A percentile compares a stretch with the other conserved stretches of the same genome.
Evolutionary conservation across 495 filamentous ascomycete genomes (phyloP).

Genomic region (Xanthoparmelia taractica): DNA sequence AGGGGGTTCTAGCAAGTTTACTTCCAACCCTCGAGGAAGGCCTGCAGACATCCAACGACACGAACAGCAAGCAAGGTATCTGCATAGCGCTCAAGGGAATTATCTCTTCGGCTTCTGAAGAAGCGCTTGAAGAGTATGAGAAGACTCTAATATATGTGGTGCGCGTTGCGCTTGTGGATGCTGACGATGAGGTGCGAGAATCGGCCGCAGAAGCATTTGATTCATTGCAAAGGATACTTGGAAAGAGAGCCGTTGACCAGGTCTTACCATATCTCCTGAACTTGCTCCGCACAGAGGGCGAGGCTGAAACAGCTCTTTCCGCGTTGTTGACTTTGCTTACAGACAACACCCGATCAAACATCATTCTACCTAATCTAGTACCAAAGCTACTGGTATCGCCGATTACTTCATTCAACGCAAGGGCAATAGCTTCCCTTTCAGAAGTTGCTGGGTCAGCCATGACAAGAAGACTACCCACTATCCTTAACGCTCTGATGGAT

Average conservation of each 20-base stretch:
- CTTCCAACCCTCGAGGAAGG: slow-evolving; percentile 91
- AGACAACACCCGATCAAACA: slow-evolving; percentile 86
- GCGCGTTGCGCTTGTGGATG: slow-evolving; percentile 84
- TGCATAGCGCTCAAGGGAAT: slow-evolving; percentile 93
- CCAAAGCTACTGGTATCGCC: slow-evolving; percentile 83
- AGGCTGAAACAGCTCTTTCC: slow-evolving; percentile 85
- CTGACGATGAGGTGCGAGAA: slow-evolving; percentile 81
- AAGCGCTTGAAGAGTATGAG: slow-evolving; percentile 88
- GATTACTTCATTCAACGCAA: slow-evolving; percentile 92
- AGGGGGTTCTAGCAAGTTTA: slow-evolving; percentile 79
- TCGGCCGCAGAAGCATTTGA: slow-evolving; percentile 97
- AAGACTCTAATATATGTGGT: slow-evolving; percentile 91
- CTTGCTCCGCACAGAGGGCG: slow-evolving; percentile 72
- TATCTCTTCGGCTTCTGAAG: slow-evolving; percentile 81
- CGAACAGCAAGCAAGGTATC: slow-evolving; percentile 93
- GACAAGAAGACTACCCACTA: slow-evolving; percentile 78
- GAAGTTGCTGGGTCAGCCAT: slow-evolving; percentile 83
- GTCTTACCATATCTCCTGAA: slow-evolving; percentile 87
- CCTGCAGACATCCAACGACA: slow-evolving; percentile 77
- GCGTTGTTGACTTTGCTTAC: slow-evolving; percentile 89
- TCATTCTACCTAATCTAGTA: slow-evolving; percentile 92
- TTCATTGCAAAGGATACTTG: slow-evolving; percentile 82
- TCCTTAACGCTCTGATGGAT: slow-evolving; percentile 89
- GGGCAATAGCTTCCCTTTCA: slow-evolving; percentile 82
- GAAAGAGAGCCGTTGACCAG: slow-evolving; percentile 89